Percentiles rank a stretch among this genome's conserved stretches.
phyloP scores from a whole-genome alignment of 306 rosid genomes.

The Medicago ruthenica region DNA sequence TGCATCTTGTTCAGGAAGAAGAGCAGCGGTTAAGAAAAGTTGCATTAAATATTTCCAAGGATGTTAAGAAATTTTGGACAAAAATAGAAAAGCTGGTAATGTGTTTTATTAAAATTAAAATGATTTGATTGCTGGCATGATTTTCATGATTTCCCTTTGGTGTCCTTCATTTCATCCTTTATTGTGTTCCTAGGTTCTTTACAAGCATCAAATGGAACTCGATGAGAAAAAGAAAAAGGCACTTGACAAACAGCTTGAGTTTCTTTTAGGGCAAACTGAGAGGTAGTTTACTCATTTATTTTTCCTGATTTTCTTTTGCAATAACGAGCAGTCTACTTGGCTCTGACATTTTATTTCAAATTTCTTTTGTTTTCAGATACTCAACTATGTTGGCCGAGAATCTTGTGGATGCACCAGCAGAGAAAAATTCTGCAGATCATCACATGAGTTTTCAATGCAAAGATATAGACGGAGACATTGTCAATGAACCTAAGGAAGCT shows the following conservation, averaged over 20 bases:
- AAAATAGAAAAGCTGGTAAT: slow-evolving; percentile 96
- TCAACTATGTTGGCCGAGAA: slow-evolving; percentile 98
- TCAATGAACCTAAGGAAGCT: slow-evolving; percentile 54
- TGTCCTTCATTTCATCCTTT: slow-evolving; percentile 12
- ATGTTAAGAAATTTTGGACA: slow-evolving; percentile 96
- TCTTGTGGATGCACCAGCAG: slow-evolving; percentile 84
- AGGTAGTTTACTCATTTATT: slow-evolving; percentile 54
- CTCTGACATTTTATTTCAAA: slow-evolving; percentile 32
- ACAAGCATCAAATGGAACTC: slow-evolving; percentile 96
- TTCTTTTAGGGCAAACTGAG: slow-evolving; percentile 98
- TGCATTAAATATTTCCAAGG: slow-evolving; percentile 93
- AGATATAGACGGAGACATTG: slow-evolving; percentile 48
- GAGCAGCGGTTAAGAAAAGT: slow-evolving; percentile 91
- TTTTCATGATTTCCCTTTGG: slow-evolving; percentile 33
- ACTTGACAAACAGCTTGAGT: slow-evolving; percentile 97
- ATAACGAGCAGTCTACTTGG: slow-evolving; percentile 31
- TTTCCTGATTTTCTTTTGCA: slow-evolving; percentile 11
- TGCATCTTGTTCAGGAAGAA: slow-evolving; percentile 74
- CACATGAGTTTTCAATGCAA: slow-evolving; percentile 47
- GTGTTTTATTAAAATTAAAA: slow-evolving; percentile 23
- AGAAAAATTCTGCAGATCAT: slow-evolving; percentile 52
- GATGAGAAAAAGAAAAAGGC: slow-evolving; percentile 96
- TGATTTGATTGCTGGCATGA: slow-evolving; percentile 18
- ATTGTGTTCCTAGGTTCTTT: slow-evolving; percentile 75
- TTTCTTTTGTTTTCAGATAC: slow-evolving; percentile 65